These are phyloP conservation scores for Kodamaea lidongshanica DNA, from an alignment of 805 yeast genomes.

Conservation along the genomic window DNA sequence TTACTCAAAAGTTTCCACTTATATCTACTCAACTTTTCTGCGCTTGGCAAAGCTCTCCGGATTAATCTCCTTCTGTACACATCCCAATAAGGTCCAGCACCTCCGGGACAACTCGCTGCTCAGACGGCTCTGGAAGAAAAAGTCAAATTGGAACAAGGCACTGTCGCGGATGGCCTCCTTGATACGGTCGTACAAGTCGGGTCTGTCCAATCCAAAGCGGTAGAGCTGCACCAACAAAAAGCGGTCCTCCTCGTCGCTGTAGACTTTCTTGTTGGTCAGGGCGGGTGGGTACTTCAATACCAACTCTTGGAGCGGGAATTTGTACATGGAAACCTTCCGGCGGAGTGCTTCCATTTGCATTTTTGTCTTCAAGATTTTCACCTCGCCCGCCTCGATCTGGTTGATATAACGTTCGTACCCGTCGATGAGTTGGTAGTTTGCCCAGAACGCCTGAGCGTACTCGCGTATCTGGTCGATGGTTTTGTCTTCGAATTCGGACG, in stretches of 20 bases:
- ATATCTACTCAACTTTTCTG: too few relatives aligned
- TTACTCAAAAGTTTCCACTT: too few relatives aligned
- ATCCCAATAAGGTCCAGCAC: constrained; percentile 68
- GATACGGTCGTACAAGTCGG: constrained; percentile 72
- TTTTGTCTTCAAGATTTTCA: constrained; percentile 55
- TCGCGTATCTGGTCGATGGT: constrained; percentile 70
- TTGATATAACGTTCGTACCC: constrained; percentile 79
- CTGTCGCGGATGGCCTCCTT: constrained; percentile 67
- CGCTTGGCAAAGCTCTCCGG: constrained; percentile 11
- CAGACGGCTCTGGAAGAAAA: constrained; percentile 76
- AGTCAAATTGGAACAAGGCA: constrained; percentile 80
- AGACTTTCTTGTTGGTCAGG: constrained; percentile 54
- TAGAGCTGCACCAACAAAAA: constrained; percentile 75
- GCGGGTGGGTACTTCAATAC: constrained; percentile 67
- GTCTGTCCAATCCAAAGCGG: constrained; percentile 72
- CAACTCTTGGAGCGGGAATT: constrained; percentile 76
- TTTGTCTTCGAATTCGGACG: constrained; percentile 77
- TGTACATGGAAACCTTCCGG: constrained; percentile 63
- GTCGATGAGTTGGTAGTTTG: constrained; percentile 68
- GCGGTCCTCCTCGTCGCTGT: constrained; percentile 86
- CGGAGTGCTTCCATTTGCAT: constrained; percentile 76
- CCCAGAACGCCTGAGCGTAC: constrained; percentile 81
- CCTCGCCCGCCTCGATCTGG: constrained; percentile 88
- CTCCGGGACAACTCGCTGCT: constrained; percentile 76
- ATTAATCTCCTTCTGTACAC: constrained; percentile 59